These are phyloP conservation scores for Camelina laxa DNA, from an alignment of 345 rosid genomes.

Conservation along the genomic window DNA sequence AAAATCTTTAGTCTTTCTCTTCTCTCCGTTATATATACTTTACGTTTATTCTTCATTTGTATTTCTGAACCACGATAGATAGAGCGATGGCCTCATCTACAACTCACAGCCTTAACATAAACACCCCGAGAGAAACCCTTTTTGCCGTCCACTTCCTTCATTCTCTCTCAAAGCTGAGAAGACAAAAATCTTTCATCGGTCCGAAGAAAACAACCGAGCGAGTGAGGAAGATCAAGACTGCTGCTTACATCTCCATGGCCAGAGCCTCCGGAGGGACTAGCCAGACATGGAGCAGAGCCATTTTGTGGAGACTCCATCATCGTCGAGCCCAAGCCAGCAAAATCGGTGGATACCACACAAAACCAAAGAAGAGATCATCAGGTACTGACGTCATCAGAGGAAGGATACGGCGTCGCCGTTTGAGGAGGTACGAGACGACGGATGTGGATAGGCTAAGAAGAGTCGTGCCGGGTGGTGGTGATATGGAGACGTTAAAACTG, in stretches of 20 bases:
- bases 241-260: slow-evolving; percentile 32
- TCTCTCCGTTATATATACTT: neutral
- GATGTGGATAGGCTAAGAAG: slow-evolving; percentile 4
- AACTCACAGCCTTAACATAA: neutral
- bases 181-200: neutral
- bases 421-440: neutral
- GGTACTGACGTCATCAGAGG: neutral
- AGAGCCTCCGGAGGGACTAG: neutral
- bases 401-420: neutral
- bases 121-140: neutral
- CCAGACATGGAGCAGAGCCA: slow-evolving; percentile 14
- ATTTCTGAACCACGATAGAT: neutral
- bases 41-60: neutral
- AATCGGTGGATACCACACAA: neutral
- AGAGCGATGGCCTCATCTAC: slow-evolving; percentile 7
- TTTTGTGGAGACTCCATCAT: neutral
- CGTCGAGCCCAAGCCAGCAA: slow-evolving; percentile 5
- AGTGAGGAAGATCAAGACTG: slow-evolving; percentile 15
- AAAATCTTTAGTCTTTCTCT: neutral
- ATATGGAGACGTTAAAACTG: slow-evolving; percentile 12
- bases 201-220: neutral
- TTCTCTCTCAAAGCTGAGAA: slow-evolving; percentile 6
- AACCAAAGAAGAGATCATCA: neutral
- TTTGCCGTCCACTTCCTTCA: slow-evolving; percentile 6
- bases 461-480: slow-evolving; percentile 28